A percentile compares a stretch with the other conserved stretches of the same genome.
Evolutionary conservation across 108 stramenopile species (phyloP).

Genomic region (Pseudonitzschia multiseries): DNA sequence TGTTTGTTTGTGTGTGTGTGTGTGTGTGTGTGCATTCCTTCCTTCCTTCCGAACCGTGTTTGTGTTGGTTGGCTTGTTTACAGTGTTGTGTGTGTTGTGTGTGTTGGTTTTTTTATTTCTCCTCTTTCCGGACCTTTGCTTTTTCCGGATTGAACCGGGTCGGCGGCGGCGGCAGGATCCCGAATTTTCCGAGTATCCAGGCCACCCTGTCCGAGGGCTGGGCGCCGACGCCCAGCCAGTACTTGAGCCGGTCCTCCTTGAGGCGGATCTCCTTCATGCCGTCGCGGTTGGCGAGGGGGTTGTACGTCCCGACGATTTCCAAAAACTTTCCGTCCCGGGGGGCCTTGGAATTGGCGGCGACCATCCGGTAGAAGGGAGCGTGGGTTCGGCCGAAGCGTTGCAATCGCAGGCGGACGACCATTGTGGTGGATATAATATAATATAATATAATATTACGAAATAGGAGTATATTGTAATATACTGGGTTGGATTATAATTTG

Average conservation of each 20-base stretch:
- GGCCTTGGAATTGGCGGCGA: slow-evolving; percentile 90
- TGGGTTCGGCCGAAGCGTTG: slow-evolving; percentile 94
- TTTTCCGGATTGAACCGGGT: slow-evolving; percentile 57
- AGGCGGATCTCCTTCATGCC: slow-evolving; percentile 97
- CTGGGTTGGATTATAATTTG: background rate
- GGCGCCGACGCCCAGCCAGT: slow-evolving; percentile 95
- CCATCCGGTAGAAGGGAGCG: slow-evolving; percentile 96
- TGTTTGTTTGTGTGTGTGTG: too few species aligned
- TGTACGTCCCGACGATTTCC: slow-evolving; percentile 95
- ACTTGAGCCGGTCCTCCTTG: slow-evolving; percentile 91
- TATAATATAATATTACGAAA: too few species aligned
- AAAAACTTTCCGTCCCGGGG: slow-evolving; percentile 93
- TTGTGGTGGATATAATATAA: too few species aligned
- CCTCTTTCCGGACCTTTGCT: slow-evolving; percentile 60
- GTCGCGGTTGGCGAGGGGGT: slow-evolving; percentile 88
- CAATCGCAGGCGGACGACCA: slow-evolving; percentile 94
- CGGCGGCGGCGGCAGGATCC: slow-evolving; percentile 84
- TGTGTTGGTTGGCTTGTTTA: too few species aligned
- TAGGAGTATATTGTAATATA: background rate
- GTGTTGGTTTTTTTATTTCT: too few species aligned
- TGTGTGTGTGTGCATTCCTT: too few species aligned
- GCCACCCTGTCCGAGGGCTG: slow-evolving; percentile 93
- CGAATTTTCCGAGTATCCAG: slow-evolving; percentile 95
- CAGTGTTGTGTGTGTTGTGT: too few species aligned
- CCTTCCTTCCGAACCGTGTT: too few species aligned